Percentiles rank a stretch among this genome's conserved stretches.
These are phyloP conservation scores for Lyophyllum atratum DNA, from an alignment of 768 basidiomycete genomes.

Conservation along the genomic window DNA sequence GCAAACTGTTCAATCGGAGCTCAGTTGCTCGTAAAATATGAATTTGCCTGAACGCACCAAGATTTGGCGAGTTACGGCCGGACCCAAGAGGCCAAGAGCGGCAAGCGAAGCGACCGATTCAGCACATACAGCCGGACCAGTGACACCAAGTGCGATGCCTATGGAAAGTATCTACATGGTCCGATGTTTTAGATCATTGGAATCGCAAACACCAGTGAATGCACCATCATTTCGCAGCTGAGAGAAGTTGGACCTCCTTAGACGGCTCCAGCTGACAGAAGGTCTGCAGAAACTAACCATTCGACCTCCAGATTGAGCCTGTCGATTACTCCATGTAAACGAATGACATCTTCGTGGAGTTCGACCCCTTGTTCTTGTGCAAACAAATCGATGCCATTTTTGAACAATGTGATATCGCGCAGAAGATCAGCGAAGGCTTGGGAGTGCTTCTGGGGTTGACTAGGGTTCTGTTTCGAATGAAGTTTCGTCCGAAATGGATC, in stretches of 20 bases:
- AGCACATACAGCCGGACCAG: background rate
- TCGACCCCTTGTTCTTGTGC: conserved; percentile 7
- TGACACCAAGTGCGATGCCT: background rate
- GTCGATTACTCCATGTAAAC: conserved; percentile 10
- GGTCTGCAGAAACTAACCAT: conserved; percentile 1
- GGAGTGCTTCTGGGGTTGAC: background rate
- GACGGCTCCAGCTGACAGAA: too few relatives aligned
- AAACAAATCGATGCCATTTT: conserved; percentile 11
- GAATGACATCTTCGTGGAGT: conserved; percentile 1
- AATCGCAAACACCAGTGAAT: background rate
- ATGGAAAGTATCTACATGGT: background rate
- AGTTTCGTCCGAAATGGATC: conserved; percentile 5
- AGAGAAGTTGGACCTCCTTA: background rate
- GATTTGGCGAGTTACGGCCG: background rate
- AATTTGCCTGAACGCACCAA: background rate
- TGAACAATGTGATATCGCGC: conserved; percentile 6
- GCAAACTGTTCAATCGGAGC: background rate
- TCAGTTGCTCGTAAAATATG: background rate
- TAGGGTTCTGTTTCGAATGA: background rate
- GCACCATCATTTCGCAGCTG: conserved; percentile 7
- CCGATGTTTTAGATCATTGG: background rate
- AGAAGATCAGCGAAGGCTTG: conserved; percentile 8
- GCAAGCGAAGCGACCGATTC: background rate
- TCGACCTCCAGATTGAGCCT: conserved; percentile 10
- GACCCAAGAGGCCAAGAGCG: background rate